Evolutionary conservation across 495 filamentous ascomycete genomes (phyloP), one percentile per base, ranked within the genome.

Genomic region (Neurospora sp.): DNA sequence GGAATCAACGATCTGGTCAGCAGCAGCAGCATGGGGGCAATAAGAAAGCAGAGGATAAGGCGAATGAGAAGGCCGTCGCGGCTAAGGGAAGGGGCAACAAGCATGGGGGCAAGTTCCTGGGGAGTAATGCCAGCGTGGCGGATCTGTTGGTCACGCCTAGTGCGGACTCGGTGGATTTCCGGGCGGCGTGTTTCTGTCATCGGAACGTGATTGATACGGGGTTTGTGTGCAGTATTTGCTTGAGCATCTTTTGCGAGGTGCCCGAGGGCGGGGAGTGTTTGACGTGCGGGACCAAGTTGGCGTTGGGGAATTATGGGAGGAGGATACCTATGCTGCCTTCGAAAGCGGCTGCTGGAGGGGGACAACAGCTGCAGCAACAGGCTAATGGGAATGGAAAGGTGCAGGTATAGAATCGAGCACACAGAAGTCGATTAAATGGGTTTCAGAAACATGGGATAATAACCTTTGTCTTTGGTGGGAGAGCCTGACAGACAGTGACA

Each of bases 101-200:
- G 93, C 3, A 79, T 40, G 37, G 41, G 40, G 35, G 39, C n/a
- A 53, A 53, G 17, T 73, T 70, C 10, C 70, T 74, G 7, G 75
- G 71, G 16, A 42, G 59, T 1, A 69, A 71, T 31, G 72, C 73
- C 4, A 72, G 72, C 69, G 78, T 79, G 8, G 75, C 75, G 0
- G 78, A 81, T n/a, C 31, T 77, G 35, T 79, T 98, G 41, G 85
- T 96, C 9, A 82, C 91, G 17, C 96, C 96, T 0, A 92, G 90
- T 14, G 89, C 92, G n/a, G 91, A 92, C 40, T 87, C 91, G 65
- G 96, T 99, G 44, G 96, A 99, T 84, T 99, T 99, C 79, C 87
- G 96, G 10, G 95, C 96, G 7, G 96, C 96, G 16, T 99, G 96
- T 82, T 99, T 99, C 80, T 99, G 96, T 80, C 96, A 99, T 82